Evolutionary conservation across 768 basidiomycete species (phyloP), one percentile per base, ranked within the genome.

Genomic region (Harrya chromipes): DNA sequence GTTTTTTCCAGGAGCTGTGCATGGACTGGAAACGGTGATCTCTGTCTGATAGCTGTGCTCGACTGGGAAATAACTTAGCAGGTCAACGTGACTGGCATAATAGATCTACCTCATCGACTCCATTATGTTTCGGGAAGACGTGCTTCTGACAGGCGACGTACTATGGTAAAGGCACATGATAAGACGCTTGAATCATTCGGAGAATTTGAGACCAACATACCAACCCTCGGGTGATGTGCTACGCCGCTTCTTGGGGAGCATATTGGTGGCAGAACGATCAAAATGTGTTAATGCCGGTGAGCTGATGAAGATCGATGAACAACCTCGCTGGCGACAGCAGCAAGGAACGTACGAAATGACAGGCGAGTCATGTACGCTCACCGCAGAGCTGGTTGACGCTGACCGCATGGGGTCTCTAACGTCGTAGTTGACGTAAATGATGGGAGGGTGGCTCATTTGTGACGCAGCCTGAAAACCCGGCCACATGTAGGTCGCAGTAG

Each of bases 401-500:
- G 66, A 62, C 55, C 64, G 68, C 68, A 54, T 59, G 63, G 61
- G 43, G 36, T 61, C 57, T 67, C 61, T 58, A n/a, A 53, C 58
- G 56, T 68, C 58, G 43, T 67, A 61, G 52, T 67, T 60, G 57
- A 72, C 71, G 56, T 74, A 74, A 54, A 72, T 61, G 45, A 69
- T 59, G 24, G 76, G 74, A 43, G 63, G 66, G 51, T 66, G 59
- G 44, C 56, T 60, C 71, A 74, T 75, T 59, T 73, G 67, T 31
- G 74, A 78, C 21, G 73, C 72, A 53, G 74, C 66, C 55, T 69
- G 65, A 52, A 78, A 70, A 49, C 60, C 67, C n/a, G 74, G 74
- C 77, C 76, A 79, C 59, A 70, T 66, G 61, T 70, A 79, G 40
- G 74, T 72, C 52, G 76, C 71, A 47, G 70, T 74, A 40, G 72